Evolutionary conservation across 371 early-diverging fungal species (phyloP).

Genomic region (Conidiobolus incongruus): DNA sequence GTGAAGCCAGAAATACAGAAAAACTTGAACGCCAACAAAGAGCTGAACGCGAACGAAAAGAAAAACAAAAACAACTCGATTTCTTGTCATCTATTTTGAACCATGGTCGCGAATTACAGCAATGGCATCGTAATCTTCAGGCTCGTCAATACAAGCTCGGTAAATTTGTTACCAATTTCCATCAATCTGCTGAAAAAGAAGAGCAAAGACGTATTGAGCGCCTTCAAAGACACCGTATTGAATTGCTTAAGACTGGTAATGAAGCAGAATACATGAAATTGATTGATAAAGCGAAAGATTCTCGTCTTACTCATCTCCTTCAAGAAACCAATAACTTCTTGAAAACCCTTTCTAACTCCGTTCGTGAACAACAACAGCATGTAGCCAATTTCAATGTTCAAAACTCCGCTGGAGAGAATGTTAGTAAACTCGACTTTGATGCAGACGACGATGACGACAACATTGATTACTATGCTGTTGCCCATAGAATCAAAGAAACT

Average conservation of each 20-base stretch:
- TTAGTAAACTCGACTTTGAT: background rate
- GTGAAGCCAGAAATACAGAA: slow-evolving; percentile 81
- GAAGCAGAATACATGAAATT: slow-evolving; percentile 88
- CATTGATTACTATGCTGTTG: slow-evolving; percentile 63
- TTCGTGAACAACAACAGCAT: slow-evolving; percentile 54
- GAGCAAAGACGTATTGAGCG: slow-evolving; percentile 66
- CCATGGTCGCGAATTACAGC: slow-evolving; percentile 47
- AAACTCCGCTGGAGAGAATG: background rate
- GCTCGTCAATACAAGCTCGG: slow-evolving; percentile 46
- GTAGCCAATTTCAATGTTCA: slow-evolving; percentile 11
- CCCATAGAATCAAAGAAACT: slow-evolving; percentile 61
- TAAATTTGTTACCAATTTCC: slow-evolving; percentile 44
- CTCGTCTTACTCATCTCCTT: slow-evolving; percentile 69
- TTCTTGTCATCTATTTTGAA: slow-evolving; percentile 41
- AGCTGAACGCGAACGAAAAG: slow-evolving; percentile 62
- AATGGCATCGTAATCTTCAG: slow-evolving; percentile 46
- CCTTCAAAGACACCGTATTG: slow-evolving; percentile 73
- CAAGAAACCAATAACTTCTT: slow-evolving; percentile 74
- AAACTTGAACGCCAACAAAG: slow-evolving; percentile 73
- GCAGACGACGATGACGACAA: slow-evolving; percentile 17
- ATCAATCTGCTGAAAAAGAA: slow-evolving; percentile 63
- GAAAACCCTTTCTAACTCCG: slow-evolving; percentile 47
- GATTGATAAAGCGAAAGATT: slow-evolving; percentile 83
- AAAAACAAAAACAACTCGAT: slow-evolving; percentile 58
- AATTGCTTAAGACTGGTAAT: slow-evolving; percentile 79